Evolutionary conservation across 1,284 basidiomycete species (phyloP), one percentile per base, ranked within the genome.

Genomic region (Phellinidium pouzarii): DNA sequence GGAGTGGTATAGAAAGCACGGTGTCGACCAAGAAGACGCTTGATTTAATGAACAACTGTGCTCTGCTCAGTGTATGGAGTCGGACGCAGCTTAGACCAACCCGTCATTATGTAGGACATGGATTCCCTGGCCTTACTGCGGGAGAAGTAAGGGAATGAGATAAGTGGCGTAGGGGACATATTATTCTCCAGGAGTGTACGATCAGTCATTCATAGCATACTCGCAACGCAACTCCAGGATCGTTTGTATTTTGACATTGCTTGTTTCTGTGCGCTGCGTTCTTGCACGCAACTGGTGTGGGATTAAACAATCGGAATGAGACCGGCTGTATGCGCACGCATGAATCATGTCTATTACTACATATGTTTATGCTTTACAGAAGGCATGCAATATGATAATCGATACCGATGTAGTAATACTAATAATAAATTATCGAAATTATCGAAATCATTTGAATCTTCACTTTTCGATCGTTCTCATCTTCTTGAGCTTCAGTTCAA

Each of bases 1-100:
- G 61, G 63, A 68, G 14, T 76, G 76, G 64, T 80, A 78, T 62
- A 55, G 59, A 17, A 48, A 61, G 19, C 52, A 54, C 20, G 58
- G 52, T 37, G 47, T 48, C 19, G 41, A 34, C 19, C 44, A 38
- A 26, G 50, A 46, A 9, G 31, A 17, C 23, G 19, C 12, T 19
- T 50, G 27, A 50, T 29, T 23, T 19, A 19, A 3, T 23, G 12
- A n/a, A 25, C 47, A 11, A 7, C 31, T n/a, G 17, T 7, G 23
- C 11, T 22, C 7, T 14, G 40, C 6, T 26, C 38, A n/a, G 20
- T 29, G 14, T 26, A 25, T 12, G 12, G n/a, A 25, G 37, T 25
- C 34, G 25, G 19, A 45, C 27, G 27, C 44, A 19, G 23, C 20
- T 23, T 45, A 45, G 25, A 14, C 19, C 23, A n/a, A 19, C 37